Conservation (phyloP, 2,329 filamentous ascomycete genomes). For the Microdochium paspali region DNA sequence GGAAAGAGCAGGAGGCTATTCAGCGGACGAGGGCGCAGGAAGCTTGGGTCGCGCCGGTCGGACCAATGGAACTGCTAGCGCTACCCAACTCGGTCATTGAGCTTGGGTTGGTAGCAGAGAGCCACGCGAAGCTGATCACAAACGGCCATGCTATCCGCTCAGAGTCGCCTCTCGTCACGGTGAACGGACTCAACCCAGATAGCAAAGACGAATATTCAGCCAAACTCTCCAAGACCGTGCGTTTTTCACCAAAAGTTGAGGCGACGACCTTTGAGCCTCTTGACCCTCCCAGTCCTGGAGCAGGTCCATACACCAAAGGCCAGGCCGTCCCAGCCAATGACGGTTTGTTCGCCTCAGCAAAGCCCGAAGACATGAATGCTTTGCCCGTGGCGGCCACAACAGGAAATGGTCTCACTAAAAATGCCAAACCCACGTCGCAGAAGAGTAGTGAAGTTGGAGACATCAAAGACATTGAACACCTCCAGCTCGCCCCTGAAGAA, state of each 20-base stretch:
- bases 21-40: slow-evolving; percentile 52
- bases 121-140: too few relatives aligned
- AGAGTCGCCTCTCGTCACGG: too few relatives aligned
- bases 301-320: slow-evolving; percentile 12
- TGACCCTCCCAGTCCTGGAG: slow-evolving; percentile 41
- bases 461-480: slow-evolving; percentile 60
- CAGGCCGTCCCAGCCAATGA: slow-evolving; percentile 9
- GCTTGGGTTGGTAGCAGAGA: slow-evolving; percentile 8
- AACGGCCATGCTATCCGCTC: too few relatives aligned
- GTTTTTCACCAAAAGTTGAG: slow-evolving; percentile 59
- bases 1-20: slow-evolving; percentile 75
- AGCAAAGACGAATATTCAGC: slow-evolving; percentile 4
- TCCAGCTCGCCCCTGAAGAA: slow-evolving; percentile 87
- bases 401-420: too few relatives aligned
- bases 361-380: slow-evolving; percentile 1
- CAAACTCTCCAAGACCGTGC: slow-evolving; percentile 53
- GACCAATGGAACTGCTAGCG: slow-evolving; percentile 36
- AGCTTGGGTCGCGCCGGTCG: slow-evolving; percentile 32
- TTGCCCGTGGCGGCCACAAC: not conserved
- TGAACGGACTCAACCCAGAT: not conserved
- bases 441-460: too few relatives aligned
- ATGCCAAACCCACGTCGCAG: too few relatives aligned
- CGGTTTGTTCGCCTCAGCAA: slow-evolving; percentile 6
- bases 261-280: slow-evolving; percentile 48
- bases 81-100: slow-evolving; percentile 46